Percentiles rank a stretch among this genome's conserved stretches.
These are phyloP conservation scores for Chlamydomonas sp. DNA, from an alignment of 139 green algal genomes.

Conservation along the genomic window DNA sequence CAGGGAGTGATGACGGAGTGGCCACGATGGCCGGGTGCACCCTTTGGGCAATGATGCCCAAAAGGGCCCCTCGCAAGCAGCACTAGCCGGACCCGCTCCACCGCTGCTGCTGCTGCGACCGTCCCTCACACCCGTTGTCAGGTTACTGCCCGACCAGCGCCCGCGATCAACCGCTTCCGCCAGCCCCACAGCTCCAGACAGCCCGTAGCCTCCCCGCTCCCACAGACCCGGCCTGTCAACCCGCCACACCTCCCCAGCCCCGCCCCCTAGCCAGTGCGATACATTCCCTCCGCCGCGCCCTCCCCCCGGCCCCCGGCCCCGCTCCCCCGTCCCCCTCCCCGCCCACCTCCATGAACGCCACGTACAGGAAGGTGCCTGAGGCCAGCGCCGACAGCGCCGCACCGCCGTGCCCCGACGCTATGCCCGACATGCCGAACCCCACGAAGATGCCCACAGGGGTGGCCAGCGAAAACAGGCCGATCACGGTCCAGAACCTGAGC, in stretches of 20 bases:
- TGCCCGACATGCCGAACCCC: conserved; percentile 63
- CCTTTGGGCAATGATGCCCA: too few relatives aligned
- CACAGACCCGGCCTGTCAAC: neutral
- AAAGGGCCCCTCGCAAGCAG: too few relatives aligned
- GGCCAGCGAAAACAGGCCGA: conserved; percentile 72
- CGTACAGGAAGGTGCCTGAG: conserved; percentile 87
- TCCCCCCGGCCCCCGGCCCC: conserved; percentile 58
- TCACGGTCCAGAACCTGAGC: conserved; percentile 76
- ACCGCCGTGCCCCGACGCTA: conserved; percentile 50
- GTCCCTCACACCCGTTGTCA: too few relatives aligned
- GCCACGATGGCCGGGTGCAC: too few relatives aligned
- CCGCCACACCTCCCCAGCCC: neutral
- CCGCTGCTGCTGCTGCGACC: too few relatives aligned
- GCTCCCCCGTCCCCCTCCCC: conserved; percentile 42
- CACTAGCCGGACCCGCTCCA: too few relatives aligned
- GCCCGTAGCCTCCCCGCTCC: too few relatives aligned
- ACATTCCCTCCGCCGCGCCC: neutral
- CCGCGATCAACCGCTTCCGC: too few relatives aligned
- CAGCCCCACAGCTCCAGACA: too few relatives aligned
- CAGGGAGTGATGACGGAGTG: too few relatives aligned
- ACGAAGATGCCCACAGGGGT: conserved; percentile 78
- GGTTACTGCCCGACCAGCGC: too few relatives aligned
- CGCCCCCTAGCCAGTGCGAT: neutral
- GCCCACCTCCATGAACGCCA: conserved; percentile 86
- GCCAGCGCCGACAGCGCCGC: conserved; percentile 75